Conservation (phyloP, 306 rosid species). For the Oxytropis ochrocephala region DNA sequence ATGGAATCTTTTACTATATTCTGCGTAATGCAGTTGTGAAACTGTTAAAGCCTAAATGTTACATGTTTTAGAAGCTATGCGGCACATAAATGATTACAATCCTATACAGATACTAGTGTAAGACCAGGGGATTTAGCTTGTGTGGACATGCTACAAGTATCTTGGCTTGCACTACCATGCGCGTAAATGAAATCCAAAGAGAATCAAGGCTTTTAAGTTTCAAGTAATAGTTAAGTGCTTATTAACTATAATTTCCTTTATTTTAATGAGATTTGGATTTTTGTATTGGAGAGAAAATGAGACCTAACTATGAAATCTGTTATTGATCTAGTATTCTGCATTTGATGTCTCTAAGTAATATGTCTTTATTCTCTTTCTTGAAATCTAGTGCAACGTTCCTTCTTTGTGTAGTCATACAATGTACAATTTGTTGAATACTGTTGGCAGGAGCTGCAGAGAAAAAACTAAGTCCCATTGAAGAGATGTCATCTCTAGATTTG, state of each 20-base stretch:
- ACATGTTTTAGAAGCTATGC: neutral
- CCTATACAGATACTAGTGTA: neutral
- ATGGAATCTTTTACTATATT: neutral
- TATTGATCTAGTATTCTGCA: conserved; percentile 1
- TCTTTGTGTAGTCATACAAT: conserved; percentile 12
- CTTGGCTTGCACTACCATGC: neutral
- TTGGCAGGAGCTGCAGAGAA: conserved; percentile 68
- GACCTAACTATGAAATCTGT: conserved; percentile 14
- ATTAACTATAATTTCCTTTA: neutral
- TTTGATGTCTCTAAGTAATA: conserved; percentile 13
- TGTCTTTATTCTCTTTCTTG: conserved; percentile 7
- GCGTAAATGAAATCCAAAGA: neutral
- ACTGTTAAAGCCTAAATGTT: neutral
- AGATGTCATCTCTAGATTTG: conserved; percentile 75
- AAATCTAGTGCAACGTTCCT: conserved; percentile 15
- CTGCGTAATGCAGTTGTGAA: neutral
- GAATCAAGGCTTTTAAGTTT: neutral
- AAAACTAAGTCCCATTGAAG: conserved; percentile 58
- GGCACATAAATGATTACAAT: neutral
- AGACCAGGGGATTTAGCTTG: neutral
- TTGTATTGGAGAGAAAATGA: neutral
- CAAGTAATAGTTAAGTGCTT: neutral
- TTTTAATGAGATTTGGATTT: neutral
- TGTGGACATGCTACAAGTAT: neutral
- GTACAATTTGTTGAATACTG: conserved; percentile 17